These are phyloP conservation scores for Syncephalastrum monosporum DNA, from an alignment of 371 early-diverging fungal species.

Conservation along the genomic window DNA sequence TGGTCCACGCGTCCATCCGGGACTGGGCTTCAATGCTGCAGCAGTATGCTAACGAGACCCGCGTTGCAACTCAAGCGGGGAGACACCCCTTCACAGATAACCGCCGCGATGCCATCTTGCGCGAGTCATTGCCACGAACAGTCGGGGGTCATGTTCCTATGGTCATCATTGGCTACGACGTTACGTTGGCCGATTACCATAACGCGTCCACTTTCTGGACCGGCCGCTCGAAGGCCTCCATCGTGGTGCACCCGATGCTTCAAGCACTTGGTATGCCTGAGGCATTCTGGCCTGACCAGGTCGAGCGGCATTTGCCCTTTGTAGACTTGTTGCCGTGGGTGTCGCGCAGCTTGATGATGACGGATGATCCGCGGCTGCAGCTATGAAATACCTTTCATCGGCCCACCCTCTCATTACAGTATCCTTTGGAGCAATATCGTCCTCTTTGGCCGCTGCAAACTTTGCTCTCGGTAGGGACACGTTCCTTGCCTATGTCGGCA, in stretches of 20 bases:
- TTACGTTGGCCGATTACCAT: not conserved
- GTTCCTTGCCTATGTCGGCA: slow-evolving; percentile 5
- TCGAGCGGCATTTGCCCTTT: slow-evolving; percentile 1
- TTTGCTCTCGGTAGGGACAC: not conserved
- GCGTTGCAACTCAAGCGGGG: too few species aligned
- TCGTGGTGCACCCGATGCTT: too few species aligned
- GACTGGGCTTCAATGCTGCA: too few species aligned
- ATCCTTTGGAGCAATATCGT: not conserved
- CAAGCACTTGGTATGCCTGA: too few species aligned
- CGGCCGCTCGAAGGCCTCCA: too few species aligned
- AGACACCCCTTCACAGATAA: too few species aligned
- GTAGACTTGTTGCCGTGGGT: slow-evolving; percentile 2
- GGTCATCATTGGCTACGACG: slow-evolving; percentile 5
- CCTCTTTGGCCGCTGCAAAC: slow-evolving; percentile 1
- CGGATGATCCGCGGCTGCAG: not conserved
- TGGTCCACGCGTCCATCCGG: not conserved
- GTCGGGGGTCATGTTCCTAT: not conserved
- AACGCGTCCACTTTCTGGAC: too few species aligned
- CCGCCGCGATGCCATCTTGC: not conserved
- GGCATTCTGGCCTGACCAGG: too few species aligned
- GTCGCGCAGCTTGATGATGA: not conserved
- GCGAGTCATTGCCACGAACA: not conserved
- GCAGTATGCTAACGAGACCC: too few species aligned
- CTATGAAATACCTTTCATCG: not conserved
- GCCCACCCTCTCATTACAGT: slow-evolving; percentile 4